These are phyloP conservation scores for Linderniella brevidens DNA, from an alignment of 257 asterid species.

Conservation along the genomic window DNA sequence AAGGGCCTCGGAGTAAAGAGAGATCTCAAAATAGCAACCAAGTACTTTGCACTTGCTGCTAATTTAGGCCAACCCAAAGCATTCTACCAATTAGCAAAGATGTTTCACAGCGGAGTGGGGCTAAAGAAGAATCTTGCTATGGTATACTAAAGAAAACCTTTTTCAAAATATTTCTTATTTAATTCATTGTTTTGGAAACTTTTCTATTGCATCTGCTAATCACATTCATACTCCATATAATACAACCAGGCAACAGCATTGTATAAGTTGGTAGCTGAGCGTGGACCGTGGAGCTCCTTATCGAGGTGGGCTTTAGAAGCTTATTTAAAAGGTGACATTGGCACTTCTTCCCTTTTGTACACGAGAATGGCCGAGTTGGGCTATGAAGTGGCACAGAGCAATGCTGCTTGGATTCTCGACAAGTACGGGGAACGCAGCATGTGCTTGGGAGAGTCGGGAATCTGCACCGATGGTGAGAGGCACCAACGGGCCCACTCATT, in stretches of 20 bases:
- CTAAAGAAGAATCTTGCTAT: constrained; percentile 72
- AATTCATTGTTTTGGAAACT: too few relatives aligned
- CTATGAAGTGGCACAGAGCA: constrained; percentile 97
- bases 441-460: constrained; percentile 87
- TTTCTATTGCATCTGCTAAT: not conserved
- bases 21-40: constrained; percentile 57
- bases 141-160: constrained; percentile 22
- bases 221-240: constrained; percentile 5
- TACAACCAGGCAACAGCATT: constrained; percentile 68
- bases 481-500: constrained; percentile 76
- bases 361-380: constrained; percentile 97
- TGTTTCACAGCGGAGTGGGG: constrained; percentile 91
- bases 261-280: constrained; percentile 87
- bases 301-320: constrained; percentile 98
- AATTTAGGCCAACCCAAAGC: constrained; percentile 95
- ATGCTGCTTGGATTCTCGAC: constrained; percentile 99
- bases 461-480: constrained; percentile 88
- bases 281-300: constrained; percentile 99
- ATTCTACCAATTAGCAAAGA: constrained; percentile 88
- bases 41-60: constrained; percentile 53
- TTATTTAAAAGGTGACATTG: constrained; percentile 80
- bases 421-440: constrained; percentile 71
- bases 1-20: constrained; percentile 89
- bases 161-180: too few relatives aligned
- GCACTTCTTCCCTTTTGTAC: constrained; percentile 74